These are phyloP conservation scores for Notholithocarpus densiflorus DNA, from an alignment of 306 rosid species.

Conservation along the genomic window DNA sequence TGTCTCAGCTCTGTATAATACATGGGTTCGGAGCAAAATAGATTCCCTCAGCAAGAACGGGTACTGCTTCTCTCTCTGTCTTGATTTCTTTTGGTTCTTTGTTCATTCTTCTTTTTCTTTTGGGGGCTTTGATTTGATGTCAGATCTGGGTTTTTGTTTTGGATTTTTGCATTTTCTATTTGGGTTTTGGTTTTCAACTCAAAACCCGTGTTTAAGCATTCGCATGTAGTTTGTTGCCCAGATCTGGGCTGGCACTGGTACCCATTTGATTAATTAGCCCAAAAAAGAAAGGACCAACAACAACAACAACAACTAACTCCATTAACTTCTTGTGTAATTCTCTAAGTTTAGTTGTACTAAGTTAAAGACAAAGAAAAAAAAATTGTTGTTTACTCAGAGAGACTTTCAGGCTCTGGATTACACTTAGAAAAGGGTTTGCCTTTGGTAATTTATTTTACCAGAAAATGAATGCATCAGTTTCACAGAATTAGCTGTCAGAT, in stretches of 20 bases:
- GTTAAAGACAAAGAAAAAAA: not conserved
- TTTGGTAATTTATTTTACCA: not conserved
- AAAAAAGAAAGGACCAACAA: not conserved
- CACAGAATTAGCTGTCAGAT: not conserved
- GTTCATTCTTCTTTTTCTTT: not conserved
- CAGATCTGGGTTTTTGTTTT: constrained; percentile 57
- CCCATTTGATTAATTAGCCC: not conserved
- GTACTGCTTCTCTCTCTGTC: constrained; percentile 35
- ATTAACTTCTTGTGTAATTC: not conserved
- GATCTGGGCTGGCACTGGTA: not conserved
- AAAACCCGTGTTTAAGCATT: not conserved
- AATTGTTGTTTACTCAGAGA: not conserved
- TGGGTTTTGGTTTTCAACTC: not conserved
- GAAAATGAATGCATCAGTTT: not conserved
- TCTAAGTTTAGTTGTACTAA: not conserved
- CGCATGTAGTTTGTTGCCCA: not conserved
- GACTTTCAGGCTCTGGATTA: not conserved
- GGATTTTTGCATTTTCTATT: constrained; percentile 5
- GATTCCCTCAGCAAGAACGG: constrained; percentile 88
- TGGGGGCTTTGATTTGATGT: constrained; percentile 5
- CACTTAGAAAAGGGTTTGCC: not conserved
- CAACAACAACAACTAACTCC: not conserved
- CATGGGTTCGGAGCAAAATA: constrained; percentile 94
- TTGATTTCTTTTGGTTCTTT: not conserved
- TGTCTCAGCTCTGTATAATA: not conserved